These are phyloP conservation scores for Ogataea kodamae DNA, from an alignment of 805 yeast genomes.

Conservation along the genomic window DNA sequence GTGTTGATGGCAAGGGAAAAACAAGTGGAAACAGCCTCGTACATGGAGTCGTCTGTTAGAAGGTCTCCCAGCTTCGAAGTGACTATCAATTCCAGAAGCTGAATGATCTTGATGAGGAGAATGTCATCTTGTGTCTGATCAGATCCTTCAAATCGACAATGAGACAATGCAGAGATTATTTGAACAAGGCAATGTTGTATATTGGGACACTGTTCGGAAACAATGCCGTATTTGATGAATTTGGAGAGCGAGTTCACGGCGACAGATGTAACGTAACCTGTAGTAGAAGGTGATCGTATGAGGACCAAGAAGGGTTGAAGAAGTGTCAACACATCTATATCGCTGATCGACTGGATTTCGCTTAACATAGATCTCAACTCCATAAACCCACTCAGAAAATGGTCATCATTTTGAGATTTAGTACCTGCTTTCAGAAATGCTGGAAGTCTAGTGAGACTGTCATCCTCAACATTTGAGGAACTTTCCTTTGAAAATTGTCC, in stretches of 20 bases:
- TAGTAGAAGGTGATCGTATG: conserved; percentile 77
- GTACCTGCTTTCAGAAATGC: conserved; percentile 23
- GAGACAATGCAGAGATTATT: conserved; percentile 73
- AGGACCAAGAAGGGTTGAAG: conserved; percentile 84
- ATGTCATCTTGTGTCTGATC: conserved; percentile 92
- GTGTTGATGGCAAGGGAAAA: conserved; percentile 89
- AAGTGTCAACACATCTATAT: conserved; percentile 67
- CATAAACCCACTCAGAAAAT: conserved; percentile 73
- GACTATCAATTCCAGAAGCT: conserved; percentile 65
- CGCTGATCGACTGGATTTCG: conserved; percentile 47
- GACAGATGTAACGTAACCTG: conserved; percentile 80
- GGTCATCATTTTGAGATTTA: conserved; percentile 40
- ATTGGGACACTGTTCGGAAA: conserved; percentile 53
- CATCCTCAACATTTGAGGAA: conserved; percentile 30
- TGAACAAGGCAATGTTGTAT: conserved; percentile 58
- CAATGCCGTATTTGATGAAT: conserved; percentile 65
- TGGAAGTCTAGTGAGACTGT: conserved; percentile 25
- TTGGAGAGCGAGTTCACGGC: conserved; percentile 75
- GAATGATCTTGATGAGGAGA: conserved; percentile 76
- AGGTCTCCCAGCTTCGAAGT: conserved; percentile 59
- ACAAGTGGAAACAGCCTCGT: conserved; percentile 88
- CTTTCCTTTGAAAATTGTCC: conserved; percentile 38
- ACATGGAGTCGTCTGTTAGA: conserved; percentile 77
- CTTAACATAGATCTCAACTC: conserved; percentile 71
- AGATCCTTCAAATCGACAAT: conserved; percentile 92